Percentiles rank a stretch among this genome's conserved stretches.
Evolutionary conservation across 352 stramenopile genomes (phyloP).

Genomic region (Phytopythium cucurbitacearum): DNA sequence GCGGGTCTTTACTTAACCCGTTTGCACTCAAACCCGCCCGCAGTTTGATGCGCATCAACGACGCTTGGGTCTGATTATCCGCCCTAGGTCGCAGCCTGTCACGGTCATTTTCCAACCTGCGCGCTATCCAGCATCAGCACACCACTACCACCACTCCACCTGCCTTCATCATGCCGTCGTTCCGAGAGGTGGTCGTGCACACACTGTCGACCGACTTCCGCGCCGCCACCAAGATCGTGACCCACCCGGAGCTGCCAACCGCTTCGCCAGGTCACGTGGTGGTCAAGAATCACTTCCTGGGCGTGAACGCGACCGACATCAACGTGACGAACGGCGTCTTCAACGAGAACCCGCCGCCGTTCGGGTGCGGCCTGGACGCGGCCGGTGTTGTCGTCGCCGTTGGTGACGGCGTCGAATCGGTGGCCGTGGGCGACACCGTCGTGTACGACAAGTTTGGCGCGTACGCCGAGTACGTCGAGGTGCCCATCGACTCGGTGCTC

Average conservation of each 20-base stretch:
- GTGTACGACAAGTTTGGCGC: slow-evolving; percentile 28
- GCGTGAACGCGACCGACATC: slow-evolving; percentile 50
- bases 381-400: slow-evolving; percentile 30
- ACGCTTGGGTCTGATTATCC: too few relatives aligned
- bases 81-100: too few relatives aligned
- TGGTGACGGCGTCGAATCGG: slow-evolving; percentile 29
- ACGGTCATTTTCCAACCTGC: too few relatives aligned
- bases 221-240: slow-evolving; percentile 25
- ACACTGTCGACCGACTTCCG: slow-evolving; percentile 40
- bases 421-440: slow-evolving; percentile 37
- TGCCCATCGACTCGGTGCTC: slow-evolving; percentile 23
- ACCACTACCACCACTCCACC: neutral
- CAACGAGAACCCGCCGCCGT: slow-evolving; percentile 25
- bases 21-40: too few relatives aligned
- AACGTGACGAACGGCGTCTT: slow-evolving; percentile 40
- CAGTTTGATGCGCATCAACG: too few relatives aligned
- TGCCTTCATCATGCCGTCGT: slow-evolving; percentile 12
- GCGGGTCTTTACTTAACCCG: too few relatives aligned
- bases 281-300: slow-evolving; percentile 32
- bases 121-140: too few relatives aligned
- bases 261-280: slow-evolving; percentile 20
- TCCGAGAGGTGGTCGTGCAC: slow-evolving; percentile 29
- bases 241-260: slow-evolving; percentile 14
- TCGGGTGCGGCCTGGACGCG: slow-evolving; percentile 42
- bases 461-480: slow-evolving; percentile 36